Evolutionary conservation across 441 rosid species (phyloP).

Genomic region (Cnidoscolus chayamansa): DNA sequence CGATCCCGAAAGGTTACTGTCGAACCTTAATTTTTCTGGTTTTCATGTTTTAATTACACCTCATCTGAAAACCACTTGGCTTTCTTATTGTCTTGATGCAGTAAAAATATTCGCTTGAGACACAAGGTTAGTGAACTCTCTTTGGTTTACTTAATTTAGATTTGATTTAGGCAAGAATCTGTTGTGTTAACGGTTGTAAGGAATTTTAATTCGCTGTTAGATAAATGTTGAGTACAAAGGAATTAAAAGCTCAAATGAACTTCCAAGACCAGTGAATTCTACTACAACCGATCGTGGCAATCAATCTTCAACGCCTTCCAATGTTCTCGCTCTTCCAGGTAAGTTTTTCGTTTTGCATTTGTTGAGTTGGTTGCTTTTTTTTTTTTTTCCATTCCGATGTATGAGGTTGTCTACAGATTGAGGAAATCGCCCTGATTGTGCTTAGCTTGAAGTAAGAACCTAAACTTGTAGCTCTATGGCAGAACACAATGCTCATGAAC

Average conservation of each 20-base stretch:
- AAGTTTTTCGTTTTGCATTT: not conserved
- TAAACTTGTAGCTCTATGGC: not conserved
- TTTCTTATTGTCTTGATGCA: constrained; percentile 31
- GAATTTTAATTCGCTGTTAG: constrained; percentile 33
- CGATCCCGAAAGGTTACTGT: constrained; percentile 63
- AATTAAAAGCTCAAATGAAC: constrained; percentile 42
- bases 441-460: not conserved
- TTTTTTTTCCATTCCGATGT: not conserved
- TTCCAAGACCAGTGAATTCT: constrained; percentile 37
- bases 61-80: not conserved
- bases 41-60: not conserved
- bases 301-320: constrained; percentile 46
- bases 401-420: not conserved
- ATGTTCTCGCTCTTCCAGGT: constrained; percentile 80
- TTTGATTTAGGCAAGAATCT: not conserved
- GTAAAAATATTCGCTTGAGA: constrained; percentile 74
- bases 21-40: constrained; percentile 13
- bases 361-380: not conserved
- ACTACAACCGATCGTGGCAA: constrained; percentile 25
- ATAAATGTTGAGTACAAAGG: constrained; percentile 62
- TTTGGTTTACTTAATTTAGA: constrained; percentile 1
- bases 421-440: not conserved
- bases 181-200: constrained; percentile 10
- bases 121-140: constrained; percentile 61
- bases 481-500: not conserved